Evolutionary conservation across 2,329 filamentous ascomycete species (phyloP).

Genomic region (Endocalyx cinctus): DNA sequence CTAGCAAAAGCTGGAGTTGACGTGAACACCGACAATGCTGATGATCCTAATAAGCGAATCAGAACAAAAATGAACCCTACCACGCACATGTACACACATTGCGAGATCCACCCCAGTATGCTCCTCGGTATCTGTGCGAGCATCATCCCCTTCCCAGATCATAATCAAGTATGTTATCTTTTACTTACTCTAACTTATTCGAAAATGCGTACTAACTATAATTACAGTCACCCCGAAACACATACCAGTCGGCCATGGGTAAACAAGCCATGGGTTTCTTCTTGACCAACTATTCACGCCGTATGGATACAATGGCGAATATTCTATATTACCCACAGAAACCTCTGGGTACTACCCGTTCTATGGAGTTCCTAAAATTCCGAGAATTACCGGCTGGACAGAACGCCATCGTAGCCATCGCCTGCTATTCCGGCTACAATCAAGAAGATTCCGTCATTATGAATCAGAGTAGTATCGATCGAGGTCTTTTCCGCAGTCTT

Average conservation of each 20-base stretch:
- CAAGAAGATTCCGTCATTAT: conserved; percentile 99
- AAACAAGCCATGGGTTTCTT: conserved; percentile 99
- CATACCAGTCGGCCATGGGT: conserved; percentile 98
- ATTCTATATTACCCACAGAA: conserved; percentile 99
- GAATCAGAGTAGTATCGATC: conserved; percentile 99
- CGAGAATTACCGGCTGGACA: conserved; percentile 93
- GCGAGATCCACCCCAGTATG: conserved; percentile 99
- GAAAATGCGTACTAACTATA: conserved; percentile 32
- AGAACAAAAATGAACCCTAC: conserved; percentile 83
- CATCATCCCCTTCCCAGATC: conserved; percentile 99
- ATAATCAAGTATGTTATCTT: conserved; percentile 67
- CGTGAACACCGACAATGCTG: conserved; percentile 55
- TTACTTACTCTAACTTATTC: conserved; percentile 1
- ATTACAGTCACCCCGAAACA: conserved; percentile 85
- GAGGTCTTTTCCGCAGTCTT: conserved; percentile 91
- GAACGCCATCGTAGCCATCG: conserved; percentile 97
- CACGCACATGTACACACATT: conserved; percentile 93
- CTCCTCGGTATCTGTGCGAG: conserved; percentile 96
- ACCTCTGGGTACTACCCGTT: conserved; percentile 88
- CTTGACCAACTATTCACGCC: conserved; percentile 91
- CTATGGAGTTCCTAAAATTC: conserved; percentile 99
- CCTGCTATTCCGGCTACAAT: conserved; percentile 97
- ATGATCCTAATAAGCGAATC: conserved; percentile 76
- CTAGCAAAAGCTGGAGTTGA: conserved; percentile 63
- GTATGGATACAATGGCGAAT: conserved; percentile 99